A percentile compares a stretch with the other conserved stretches of the same genome.
These are phyloP conservation scores for Dactylis glomerata DNA, from an alignment of 176 grass and related monocot genomes.

Conservation along the genomic window DNA sequence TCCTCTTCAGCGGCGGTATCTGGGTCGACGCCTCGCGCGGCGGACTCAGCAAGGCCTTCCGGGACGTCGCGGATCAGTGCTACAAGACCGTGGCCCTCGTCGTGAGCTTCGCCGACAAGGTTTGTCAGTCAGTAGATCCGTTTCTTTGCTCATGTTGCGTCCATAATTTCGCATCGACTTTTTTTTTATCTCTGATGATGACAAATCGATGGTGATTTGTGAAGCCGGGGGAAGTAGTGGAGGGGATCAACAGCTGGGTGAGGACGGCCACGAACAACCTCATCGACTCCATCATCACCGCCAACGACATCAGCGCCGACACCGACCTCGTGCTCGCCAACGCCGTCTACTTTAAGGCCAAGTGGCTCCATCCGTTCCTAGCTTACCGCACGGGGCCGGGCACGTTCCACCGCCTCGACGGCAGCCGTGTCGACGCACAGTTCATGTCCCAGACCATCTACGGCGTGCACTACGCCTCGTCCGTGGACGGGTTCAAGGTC, in stretches of 20 bases:
- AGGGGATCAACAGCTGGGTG: slow-evolving; percentile 16
- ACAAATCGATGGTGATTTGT: background rate
- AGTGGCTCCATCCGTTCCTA: background rate
- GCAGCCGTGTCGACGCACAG: background rate
- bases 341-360: slow-evolving; percentile 18
- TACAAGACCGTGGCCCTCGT: background rate
- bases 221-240: background rate
- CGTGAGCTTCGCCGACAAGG: background rate
- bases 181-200: background rate
- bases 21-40: background rate
- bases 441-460: fast-evolving
- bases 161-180: background rate
- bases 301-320: background rate
- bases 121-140: background rate
- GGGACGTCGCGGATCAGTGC: background rate
- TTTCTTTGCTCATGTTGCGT: background rate
- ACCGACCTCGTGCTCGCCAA: slow-evolving; percentile 15
- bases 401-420: slow-evolving; percentile 5
- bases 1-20: slow-evolving; percentile 18
- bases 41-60: background rate
- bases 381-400: fast-evolving
- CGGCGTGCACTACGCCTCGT: background rate
- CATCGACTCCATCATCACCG: background rate
- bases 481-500: slow-evolving; percentile 18
- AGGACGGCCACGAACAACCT: slow-evolving; percentile 19